A percentile compares a stretch with the other conserved stretches of the same genome.
phyloP scores from a whole-genome alignment of 2,329 filamentous ascomycete species.

The Thermochaetoides dissita region DNA sequence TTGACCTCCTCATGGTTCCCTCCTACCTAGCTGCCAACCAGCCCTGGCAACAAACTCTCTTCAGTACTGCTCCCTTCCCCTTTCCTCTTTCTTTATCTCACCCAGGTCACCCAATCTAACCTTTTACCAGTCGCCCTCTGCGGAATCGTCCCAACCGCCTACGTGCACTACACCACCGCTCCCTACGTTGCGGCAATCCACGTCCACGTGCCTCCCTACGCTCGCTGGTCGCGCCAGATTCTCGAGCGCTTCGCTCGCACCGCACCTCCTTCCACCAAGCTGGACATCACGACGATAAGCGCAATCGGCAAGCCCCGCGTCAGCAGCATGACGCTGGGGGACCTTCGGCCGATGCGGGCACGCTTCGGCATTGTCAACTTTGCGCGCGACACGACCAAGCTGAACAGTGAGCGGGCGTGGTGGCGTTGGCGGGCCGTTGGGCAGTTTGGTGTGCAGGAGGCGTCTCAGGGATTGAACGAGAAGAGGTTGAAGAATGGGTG shows the following conservation, averaged over 20 bases:
- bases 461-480: slow-evolving; percentile 3
- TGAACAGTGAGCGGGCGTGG: slow-evolving; percentile 18
- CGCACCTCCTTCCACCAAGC: slow-evolving; percentile 30
- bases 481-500: slow-evolving; percentile 18
- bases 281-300: slow-evolving; percentile 43
- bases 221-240: slow-evolving; percentile 43
- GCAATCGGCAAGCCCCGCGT: slow-evolving; percentile 38
- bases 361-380: slow-evolving; percentile 27
- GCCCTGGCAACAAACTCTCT: slow-evolving; percentile 18
- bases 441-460: slow-evolving; percentile 22
- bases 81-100: neutral
- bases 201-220: slow-evolving; percentile 51
- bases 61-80: slow-evolving; percentile 18
- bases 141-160: slow-evolving; percentile 50
- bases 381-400: slow-evolving; percentile 16
- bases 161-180: slow-evolving; percentile 49
- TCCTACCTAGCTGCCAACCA: slow-evolving; percentile 32
- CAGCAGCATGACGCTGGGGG: slow-evolving; percentile 21
- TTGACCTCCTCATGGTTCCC: slow-evolving; percentile 49
- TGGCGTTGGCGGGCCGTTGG: slow-evolving; percentile 24
- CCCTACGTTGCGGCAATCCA: slow-evolving; percentile 63
- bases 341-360: slow-evolving; percentile 18
- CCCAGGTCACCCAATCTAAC: neutral
- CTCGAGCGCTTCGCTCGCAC: slow-evolving; percentile 39
- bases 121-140: slow-evolving; percentile 36